Evolutionary conservation across 2,329 filamentous ascomycete species (phyloP).

Genomic region (Cordyceps fumosorosea): DNA sequence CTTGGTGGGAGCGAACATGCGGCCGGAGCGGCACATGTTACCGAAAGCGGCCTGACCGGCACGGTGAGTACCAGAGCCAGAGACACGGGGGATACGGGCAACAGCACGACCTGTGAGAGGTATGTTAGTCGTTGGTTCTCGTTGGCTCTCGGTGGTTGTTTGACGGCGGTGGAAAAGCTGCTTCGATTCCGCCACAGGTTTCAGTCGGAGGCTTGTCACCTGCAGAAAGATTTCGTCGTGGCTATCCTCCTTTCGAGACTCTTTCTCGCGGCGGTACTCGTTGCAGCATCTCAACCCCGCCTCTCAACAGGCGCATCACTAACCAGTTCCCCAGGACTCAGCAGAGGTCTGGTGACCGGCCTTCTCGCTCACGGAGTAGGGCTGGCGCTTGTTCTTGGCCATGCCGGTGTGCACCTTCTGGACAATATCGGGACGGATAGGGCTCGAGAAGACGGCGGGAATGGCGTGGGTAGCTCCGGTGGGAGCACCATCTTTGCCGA

Average conservation of each 20-base stretch:
- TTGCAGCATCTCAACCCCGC: background rate
- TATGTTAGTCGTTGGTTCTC: background rate
- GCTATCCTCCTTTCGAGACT: background rate
- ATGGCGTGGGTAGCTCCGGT: constrained; percentile 85
- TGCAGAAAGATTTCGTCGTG: background rate
- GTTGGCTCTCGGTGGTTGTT: background rate
- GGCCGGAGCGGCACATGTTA: constrained; percentile 99
- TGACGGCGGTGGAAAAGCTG: background rate
- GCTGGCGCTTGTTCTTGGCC: constrained; percentile 99
- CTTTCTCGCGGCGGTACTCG: background rate
- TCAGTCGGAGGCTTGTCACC: background rate
- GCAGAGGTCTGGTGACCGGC: constrained; percentile 99
- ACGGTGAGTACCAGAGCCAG: constrained; percentile 99
- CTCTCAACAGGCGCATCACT: constrained; percentile 36
- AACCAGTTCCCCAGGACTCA: constrained; percentile 99
- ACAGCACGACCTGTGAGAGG: constrained; percentile 76
- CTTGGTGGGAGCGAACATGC: constrained; percentile 99
- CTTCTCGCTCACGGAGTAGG: constrained; percentile 99
- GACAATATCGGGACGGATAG: constrained; percentile 98
- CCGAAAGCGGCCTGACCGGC: constrained; percentile 99
- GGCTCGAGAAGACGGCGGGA: constrained; percentile 92
- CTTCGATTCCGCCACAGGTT: background rate
- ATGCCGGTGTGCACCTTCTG: constrained; percentile 98
- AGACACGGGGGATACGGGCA: constrained; percentile 99
- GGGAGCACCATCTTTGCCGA: constrained; percentile 91